Base-by-base conservation (phyloP, 768 basidiomycete species). In the Boletus rex-veris region DNA sequence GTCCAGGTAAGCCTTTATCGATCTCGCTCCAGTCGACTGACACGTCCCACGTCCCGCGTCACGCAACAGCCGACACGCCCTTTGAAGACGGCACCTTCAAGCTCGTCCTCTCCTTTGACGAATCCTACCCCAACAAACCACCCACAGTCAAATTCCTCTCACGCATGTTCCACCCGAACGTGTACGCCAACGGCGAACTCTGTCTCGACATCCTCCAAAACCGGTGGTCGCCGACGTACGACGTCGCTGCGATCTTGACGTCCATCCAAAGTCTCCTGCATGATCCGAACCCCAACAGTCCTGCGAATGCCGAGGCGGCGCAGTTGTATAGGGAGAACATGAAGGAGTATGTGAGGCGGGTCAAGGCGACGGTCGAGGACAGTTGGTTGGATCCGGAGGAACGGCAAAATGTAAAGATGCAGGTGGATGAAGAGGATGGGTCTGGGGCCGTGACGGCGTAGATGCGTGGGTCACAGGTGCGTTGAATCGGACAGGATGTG, bases 21-120 rank as follows among this genome's bases (percentile, higher is more conserved):
- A 11, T 15, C 16, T 16, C 24, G 40, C 50, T 40, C 36, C 24
- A 6, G 37, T 9, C 7, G 28, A 28, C 7, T 37, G 19, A 64
- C 51, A 21, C 3, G 24, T 7, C 14, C 11, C 24, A 24, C 24
- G 5, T 6, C 24, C 24, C 24, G 24, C 24, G 1, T 24, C 24
- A 24, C 24, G 0, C 24, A 24, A 14, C 35, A 98, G 97, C 88
- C 70, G 97, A 98, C 55, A 99, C 97, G 7, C 97, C 97, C 0
- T 99, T 99, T 71, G 97, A 98, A 73, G 97, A 98, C 63, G 97
- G 97, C 63, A 98, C 96, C 14, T 98, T 99, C 85, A 93, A 95
- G 66, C 87, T 98, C 26, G 80, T 93, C 44, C 81, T 99, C 45
- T 91, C 88, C 1, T 98, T 99, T 63, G 95, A 98, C 69, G 97